Evolutionary conservation across 2,329 filamentous ascomycete genomes (phyloP).

Genomic region (Pseudogymnoascus sp.): DNA sequence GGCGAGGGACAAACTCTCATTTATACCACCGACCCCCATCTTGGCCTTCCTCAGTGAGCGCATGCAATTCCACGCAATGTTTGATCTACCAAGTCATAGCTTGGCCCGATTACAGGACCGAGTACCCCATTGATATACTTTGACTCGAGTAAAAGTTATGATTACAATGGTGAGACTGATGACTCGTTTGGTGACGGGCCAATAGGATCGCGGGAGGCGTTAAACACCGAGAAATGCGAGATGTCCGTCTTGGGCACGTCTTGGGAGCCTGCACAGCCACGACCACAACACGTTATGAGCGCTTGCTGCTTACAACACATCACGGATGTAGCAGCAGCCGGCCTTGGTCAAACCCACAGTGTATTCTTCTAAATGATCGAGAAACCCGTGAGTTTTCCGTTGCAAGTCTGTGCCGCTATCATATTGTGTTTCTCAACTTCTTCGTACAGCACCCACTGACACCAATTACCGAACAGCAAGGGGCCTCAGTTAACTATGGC

Average conservation of each 20-base stretch:
- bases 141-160: not conserved
- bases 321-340: not conserved
- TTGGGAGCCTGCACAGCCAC: not conserved
- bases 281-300: not conserved
- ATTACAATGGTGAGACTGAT: not conserved
- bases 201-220: not conserved
- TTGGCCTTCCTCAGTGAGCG: not conserved
- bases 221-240: conserved; percentile 1
- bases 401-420: not conserved
- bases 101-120: not conserved
- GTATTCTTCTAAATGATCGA: conserved; percentile 1
- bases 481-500: not conserved
- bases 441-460: not conserved
- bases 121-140: not conserved
- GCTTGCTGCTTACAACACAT: not conserved
- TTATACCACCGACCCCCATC: not conserved
- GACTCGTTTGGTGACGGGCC: not conserved
- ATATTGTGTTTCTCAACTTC: not conserved
- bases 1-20: not conserved
- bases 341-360: not conserved
- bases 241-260: not conserved
- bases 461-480: not conserved
- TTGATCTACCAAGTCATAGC: not conserved
- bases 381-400: conserved; percentile 4
- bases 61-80: not conserved